Evolutionary conservation across 352 stramenopile genomes (phyloP).

Genomic region (Pythium rhizo-oryzae): DNA sequence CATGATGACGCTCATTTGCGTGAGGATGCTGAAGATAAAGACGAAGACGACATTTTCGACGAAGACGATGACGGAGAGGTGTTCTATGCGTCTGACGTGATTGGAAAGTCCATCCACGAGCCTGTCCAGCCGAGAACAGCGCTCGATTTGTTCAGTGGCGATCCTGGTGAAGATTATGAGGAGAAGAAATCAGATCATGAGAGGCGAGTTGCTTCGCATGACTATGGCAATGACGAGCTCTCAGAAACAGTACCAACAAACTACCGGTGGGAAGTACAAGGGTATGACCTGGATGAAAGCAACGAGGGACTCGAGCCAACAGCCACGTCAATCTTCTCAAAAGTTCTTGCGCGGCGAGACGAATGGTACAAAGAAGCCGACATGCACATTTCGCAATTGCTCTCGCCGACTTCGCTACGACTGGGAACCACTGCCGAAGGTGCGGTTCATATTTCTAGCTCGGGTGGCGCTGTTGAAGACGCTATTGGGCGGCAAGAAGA

Average conservation of each 20-base stretch:
- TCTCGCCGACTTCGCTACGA: background rate
- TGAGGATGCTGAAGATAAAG: background rate
- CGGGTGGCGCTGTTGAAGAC: background rate
- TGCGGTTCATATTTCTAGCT: background rate
- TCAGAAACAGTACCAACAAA: constrained; percentile 8
- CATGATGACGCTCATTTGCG: background rate
- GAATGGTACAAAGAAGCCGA: background rate
- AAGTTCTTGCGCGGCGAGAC: constrained; percentile 4
- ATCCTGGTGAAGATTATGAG: constrained; percentile 3
- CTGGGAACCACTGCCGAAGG: too few species aligned
- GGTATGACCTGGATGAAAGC: background rate
- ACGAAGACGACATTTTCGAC: background rate
- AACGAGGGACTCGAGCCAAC: background rate
- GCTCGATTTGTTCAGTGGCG: constrained; percentile 22
- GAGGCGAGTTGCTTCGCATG: background rate
- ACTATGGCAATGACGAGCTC: constrained; percentile 3
- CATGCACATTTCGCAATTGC: constrained; percentile 2
- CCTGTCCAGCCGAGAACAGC: constrained; percentile 21
- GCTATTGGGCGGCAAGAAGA: too few species aligned
- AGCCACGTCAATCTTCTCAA: constrained; percentile 5
- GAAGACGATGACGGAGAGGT: constrained; percentile 23
- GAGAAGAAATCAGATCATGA: background rate
- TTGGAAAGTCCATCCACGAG: constrained; percentile 17
- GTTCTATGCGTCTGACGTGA: constrained; percentile 32
- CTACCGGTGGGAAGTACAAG: background rate